Evolutionary conservation across 495 filamentous ascomycete genomes (phyloP).

Genomic region (Lasiosphaeria hispida): DNA sequence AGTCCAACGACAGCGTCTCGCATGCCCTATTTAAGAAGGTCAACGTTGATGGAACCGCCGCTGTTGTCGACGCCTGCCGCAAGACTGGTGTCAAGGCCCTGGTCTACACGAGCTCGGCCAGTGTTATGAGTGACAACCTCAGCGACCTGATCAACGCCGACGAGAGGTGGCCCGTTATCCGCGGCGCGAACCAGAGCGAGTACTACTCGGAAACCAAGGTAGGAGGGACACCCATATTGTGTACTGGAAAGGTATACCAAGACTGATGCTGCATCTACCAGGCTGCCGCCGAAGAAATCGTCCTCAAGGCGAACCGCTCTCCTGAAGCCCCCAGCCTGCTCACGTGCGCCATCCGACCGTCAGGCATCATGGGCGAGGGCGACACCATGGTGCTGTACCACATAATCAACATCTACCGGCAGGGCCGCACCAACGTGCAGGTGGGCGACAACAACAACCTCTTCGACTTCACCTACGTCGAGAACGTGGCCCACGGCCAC

Average conservation of each 20-base stretch:
- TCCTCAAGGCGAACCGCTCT: constrained; percentile 78
- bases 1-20: constrained; percentile 41
- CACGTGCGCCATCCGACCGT: constrained; percentile 78
- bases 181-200: constrained; percentile 69
- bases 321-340: constrained; percentile 59
- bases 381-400: constrained; percentile 65
- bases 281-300: constrained; percentile 83
- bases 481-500: constrained; percentile 74
- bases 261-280: constrained; percentile 31
- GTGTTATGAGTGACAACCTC: constrained; percentile 77
- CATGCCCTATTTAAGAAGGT: constrained; percentile 74
- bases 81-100: constrained; percentile 81
- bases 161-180: constrained; percentile 79
- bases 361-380: constrained; percentile 88
- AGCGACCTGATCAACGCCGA: constrained; percentile 85
- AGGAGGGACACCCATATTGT: constrained; percentile 10
- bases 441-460: constrained; percentile 86
- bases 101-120: constrained; percentile 91
- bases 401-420: constrained; percentile 63
- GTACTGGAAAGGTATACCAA: constrained; percentile 5
- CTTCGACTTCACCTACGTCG: constrained; percentile 81
- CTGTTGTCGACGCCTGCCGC: constrained; percentile 70
- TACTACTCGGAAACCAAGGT: constrained; percentile 93
- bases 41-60: constrained; percentile 87
- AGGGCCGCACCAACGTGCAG: constrained; percentile 72